Conservation (phyloP, 2,329 filamentous ascomycete species). For the Rosellinia necatrix region DNA sequence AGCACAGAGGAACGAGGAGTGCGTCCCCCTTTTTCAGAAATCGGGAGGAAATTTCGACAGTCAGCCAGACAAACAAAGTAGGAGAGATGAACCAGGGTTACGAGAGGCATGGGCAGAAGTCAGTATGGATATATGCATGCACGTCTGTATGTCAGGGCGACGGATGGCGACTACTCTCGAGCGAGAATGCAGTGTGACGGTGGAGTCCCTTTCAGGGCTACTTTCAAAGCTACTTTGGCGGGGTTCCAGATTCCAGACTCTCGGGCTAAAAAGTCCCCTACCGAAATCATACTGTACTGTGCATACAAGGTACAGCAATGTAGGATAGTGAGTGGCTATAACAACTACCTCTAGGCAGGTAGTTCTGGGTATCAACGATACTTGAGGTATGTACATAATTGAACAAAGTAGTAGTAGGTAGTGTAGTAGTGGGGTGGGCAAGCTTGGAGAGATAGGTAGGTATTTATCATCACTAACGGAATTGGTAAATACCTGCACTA, state of each 20-base stretch:
- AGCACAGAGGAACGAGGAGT: neutral
- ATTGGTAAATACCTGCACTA: too few species aligned
- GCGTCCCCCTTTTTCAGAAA: neutral
- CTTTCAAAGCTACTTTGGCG: constrained; percentile 12
- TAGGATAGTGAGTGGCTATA: too few species aligned
- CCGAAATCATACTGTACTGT: constrained; percentile 22
- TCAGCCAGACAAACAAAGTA: constrained; percentile 11
- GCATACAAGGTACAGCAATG: neutral
- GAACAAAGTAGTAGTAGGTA: too few species aligned
- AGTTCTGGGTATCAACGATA: too few species aligned
- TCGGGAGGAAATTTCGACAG: neutral
- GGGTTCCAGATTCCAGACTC: constrained; percentile 27
- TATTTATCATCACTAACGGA: too few species aligned
- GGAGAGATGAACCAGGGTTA: constrained; percentile 12
- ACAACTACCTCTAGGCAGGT: too few species aligned
- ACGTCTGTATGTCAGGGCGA: neutral
- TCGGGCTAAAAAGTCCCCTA: constrained; percentile 25
- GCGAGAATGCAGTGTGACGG: constrained; percentile 5
- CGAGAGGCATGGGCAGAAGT: neutral
- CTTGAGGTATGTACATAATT: too few species aligned
- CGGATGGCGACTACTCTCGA: neutral
- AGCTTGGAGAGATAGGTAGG: too few species aligned
- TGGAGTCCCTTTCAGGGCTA: constrained; percentile 3
- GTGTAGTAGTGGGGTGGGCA: too few species aligned
- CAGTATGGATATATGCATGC: neutral